A percentile compares a stretch with the other conserved stretches of the same genome.
Conservation (phyloP, 257 asterid genomes). For the Apocynum venetum region DNA sequence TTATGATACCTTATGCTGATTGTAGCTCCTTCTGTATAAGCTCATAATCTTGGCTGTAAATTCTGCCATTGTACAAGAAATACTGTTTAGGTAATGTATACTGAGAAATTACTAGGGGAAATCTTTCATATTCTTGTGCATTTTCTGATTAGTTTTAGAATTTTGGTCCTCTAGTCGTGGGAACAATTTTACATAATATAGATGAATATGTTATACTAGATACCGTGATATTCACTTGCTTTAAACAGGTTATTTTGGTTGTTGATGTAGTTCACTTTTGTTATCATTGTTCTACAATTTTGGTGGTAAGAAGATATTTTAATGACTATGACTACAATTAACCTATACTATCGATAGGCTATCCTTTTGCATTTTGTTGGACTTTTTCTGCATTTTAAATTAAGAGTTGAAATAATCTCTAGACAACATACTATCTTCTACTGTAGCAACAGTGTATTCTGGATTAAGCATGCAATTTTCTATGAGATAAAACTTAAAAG, state of each 20-base stretch:
- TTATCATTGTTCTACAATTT: neutral
- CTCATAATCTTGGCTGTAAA: slow-evolving; percentile 14
- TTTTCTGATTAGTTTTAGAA: neutral
- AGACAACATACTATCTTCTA: neutral
- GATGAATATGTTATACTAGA: neutral
- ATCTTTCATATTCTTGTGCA: neutral
- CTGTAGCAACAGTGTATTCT: neutral
- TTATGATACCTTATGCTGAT: slow-evolving; percentile 25
- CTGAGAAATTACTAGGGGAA: neutral
- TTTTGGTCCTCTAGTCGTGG: neutral
- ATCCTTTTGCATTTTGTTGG: neutral
- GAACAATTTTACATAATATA: neutral
- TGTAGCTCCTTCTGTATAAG: slow-evolving; percentile 8
- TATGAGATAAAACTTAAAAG: neutral
- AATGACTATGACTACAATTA: neutral
- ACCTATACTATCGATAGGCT: too few relatives aligned
- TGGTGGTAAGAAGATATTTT: neutral
- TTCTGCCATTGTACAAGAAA: slow-evolving; percentile 5
- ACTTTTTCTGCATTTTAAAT: neutral
- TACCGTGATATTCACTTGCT: too few relatives aligned
- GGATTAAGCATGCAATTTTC: neutral
- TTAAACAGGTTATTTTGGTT: neutral
- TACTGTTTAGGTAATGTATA: too few relatives aligned
- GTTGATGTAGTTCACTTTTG: neutral
- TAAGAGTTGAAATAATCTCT: neutral